Evolutionary conservation across 148 eudicot species (phyloP), one percentile per base, ranked within the genome.

Genomic region (Tetragonia tetragonoides): DNA sequence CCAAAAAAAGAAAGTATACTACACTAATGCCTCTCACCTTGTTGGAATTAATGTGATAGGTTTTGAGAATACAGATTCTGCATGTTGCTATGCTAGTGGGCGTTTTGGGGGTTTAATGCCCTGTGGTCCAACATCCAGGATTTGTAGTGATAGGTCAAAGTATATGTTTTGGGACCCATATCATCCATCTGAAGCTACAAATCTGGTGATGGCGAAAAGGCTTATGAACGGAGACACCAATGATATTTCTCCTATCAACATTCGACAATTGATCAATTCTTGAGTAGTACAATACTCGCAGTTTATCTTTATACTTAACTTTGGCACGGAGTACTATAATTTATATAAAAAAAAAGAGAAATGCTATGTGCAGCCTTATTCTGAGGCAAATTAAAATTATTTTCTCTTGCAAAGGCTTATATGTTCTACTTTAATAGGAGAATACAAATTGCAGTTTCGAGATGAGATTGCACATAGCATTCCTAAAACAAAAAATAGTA

Each of bases 121-220:
- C 3, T 92, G 96, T 80, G 89, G 93, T 38, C 91, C 96, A 12
- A 17, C 88, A 7, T 88, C 94, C 0, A 77, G 76, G 54, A 76
- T 87, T 10, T 95, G 99, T 78, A 28, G 9, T 12, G 88, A 93
- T 74, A 83, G 99, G 74, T 83, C 92, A 14, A 95, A 91, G 78
- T 95, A 82, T 61, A 87, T 95, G 23, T 95, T 95, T 49, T 93
- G 97, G 97, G 99, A 95, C 79, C 87, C 99, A 15, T 95, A 80
- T 41, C 99, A 95, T 85, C 97, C 99, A 1, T 80, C 93, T 3
- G 96, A 95, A 64, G 96, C 99, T 56, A 73, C 97, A 67, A 93
- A 95, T 74, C 41, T 70, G 3, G 67, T 89, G 76, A 85, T 91
- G 10, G 97, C 94, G 6, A 86, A 78, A 21, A 90, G 94, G 46